Evolutionary conservation across 306 rosid species (phyloP).

Genomic region (Alnus rubra): DNA sequence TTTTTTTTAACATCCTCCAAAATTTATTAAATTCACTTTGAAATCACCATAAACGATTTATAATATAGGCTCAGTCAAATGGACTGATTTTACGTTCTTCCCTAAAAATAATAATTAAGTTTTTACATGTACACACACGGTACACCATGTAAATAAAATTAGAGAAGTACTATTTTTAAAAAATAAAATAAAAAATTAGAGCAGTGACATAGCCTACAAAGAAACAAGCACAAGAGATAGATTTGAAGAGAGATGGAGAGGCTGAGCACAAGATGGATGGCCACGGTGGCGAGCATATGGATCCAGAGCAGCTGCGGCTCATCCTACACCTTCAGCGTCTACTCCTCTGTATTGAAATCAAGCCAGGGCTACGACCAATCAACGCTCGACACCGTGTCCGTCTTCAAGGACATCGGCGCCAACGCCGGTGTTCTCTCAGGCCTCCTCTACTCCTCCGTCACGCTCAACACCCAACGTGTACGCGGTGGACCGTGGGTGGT

Average conservation of each 20-base stretch:
- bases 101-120: too few species aligned
- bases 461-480: conserved; percentile 12
- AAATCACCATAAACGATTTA: too few species aligned
- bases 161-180: too few species aligned
- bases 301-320: conserved; percentile 85
- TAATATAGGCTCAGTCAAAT: too few species aligned
- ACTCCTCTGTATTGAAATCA: conserved; percentile 73
- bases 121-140: too few species aligned
- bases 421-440: conserved; percentile 82
- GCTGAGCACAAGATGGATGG: conserved; percentile 59
- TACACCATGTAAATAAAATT: too few species aligned
- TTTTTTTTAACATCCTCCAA: too few species aligned
- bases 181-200: too few species aligned
- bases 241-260: conserved; percentile 25
- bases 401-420: conserved; percentile 92
- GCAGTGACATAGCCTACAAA: too few species aligned
- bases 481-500: conserved; percentile 86
- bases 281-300: conserved; percentile 70
- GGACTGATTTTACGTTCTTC: too few species aligned
- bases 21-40: too few species aligned
- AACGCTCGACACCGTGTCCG: conserved; percentile 88
- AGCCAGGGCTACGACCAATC: conserved; percentile 77
- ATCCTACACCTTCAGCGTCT: conserved; percentile 84
- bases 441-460: conserved; percentile 71
- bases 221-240: not conserved